phyloP scores from a whole-genome alignment of 768 basidiomycete species.

The Lactifluus rugatus region DNA sequence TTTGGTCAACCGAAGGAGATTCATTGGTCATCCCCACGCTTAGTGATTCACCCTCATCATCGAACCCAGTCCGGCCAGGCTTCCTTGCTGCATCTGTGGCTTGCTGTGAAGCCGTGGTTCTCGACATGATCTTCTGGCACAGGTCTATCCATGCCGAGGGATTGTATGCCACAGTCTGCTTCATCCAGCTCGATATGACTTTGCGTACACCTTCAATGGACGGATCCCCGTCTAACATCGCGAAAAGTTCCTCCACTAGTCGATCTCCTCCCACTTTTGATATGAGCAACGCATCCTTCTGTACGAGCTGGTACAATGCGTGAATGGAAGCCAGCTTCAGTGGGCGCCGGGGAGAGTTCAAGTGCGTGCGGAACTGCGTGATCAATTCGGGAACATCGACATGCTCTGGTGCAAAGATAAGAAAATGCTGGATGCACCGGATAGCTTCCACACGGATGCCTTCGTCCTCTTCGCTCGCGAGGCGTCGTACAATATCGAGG shows the following conservation, averaged over 20 bases:
- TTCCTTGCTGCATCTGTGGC: slow-evolving; percentile 51
- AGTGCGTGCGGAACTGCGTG: slow-evolving; percentile 62
- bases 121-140: slow-evolving; percentile 94
- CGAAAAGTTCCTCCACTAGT: slow-evolving; percentile 90
- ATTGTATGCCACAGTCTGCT: slow-evolving; percentile 86
- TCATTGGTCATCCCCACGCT: slow-evolving; percentile 47
- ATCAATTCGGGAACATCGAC: slow-evolving; percentile 77
- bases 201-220: slow-evolving; percentile 88
- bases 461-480: slow-evolving; percentile 79
- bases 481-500: slow-evolving; percentile 76
- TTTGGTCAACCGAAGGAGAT: slow-evolving; percentile 29
- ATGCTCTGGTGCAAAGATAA: slow-evolving; percentile 88
- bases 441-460: slow-evolving; percentile 88
- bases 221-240: slow-evolving; percentile 90
- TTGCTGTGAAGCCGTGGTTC: slow-evolving; percentile 79
- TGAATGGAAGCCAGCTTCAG: slow-evolving; percentile 93
- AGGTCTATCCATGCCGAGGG: slow-evolving; percentile 98
- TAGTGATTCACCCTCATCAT: slow-evolving; percentile 92
- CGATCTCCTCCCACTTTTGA: slow-evolving; percentile 90
- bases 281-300: slow-evolving; percentile 85
- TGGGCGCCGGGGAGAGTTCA: slow-evolving; percentile 72
- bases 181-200: slow-evolving; percentile 89
- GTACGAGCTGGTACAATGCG: slow-evolving; percentile 92
- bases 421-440: slow-evolving; percentile 90
- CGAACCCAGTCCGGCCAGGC: slow-evolving; percentile 41